Evolutionary conservation across 805 yeast species (phyloP).

Genomic region (Kodamaea hsintzibuensis): DNA sequence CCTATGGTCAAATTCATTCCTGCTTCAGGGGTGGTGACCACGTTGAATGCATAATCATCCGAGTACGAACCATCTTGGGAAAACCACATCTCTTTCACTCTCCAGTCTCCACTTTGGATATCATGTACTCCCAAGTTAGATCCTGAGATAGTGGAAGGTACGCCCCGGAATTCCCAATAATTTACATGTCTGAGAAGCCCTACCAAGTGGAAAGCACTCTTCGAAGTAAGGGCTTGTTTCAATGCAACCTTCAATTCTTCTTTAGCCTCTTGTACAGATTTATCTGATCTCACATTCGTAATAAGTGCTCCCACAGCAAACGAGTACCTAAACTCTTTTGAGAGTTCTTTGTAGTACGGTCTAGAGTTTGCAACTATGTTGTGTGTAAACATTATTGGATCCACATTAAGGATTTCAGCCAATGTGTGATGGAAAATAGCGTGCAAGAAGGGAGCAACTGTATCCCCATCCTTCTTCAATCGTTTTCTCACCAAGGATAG

Average conservation of each 20-base stretch:
- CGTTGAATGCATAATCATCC: constrained; percentile 5
- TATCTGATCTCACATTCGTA: neutral
- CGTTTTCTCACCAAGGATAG: neutral
- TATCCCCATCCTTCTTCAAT: neutral
- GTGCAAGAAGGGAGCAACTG: constrained; percentile 5
- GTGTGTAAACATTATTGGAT: neutral
- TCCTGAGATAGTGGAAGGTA: neutral
- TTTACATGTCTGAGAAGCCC: neutral
- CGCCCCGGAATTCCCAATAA: neutral
- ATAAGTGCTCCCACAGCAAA: constrained; percentile 6
- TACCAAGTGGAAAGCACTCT: neutral
- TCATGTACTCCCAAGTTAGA: constrained; percentile 6
- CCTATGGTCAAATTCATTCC: constrained; percentile 4
- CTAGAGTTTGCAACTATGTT: neutral
- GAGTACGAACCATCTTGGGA: constrained; percentile 4
- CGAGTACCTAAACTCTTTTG: neutral
- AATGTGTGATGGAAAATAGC: neutral
- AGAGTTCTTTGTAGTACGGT: neutral
- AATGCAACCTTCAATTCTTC: neutral
- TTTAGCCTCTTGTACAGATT: neutral
- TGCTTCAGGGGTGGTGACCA: neutral
- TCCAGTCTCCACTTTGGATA: neutral
- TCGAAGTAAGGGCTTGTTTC: neutral
- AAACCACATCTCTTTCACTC: constrained; percentile 8
- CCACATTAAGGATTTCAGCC: neutral